Evolutionary conservation across 257 asterid genomes (phyloP).

Genomic region (Solanum chmielewskii): DNA sequence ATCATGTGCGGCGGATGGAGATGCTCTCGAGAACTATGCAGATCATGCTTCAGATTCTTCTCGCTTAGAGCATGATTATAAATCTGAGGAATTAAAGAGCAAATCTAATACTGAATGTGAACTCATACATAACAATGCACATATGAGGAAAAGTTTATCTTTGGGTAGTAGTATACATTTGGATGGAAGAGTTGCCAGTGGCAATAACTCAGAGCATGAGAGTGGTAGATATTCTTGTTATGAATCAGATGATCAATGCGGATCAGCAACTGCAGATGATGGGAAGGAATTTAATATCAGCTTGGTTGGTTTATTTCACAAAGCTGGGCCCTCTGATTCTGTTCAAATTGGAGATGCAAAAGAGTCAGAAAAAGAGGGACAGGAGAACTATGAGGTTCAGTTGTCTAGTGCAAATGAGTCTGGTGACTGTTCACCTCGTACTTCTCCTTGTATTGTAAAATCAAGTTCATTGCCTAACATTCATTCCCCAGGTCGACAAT

Average conservation of each 20-base stretch:
- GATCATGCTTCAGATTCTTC: slow-evolving; percentile 35
- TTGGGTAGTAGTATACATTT: slow-evolving; percentile 52
- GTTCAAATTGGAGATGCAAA: slow-evolving; percentile 47
- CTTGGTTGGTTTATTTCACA: slow-evolving; percentile 34
- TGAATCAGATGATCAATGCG: slow-evolving; percentile 34
- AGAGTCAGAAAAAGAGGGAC: slow-evolving; percentile 29
- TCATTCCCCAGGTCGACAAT: slow-evolving; percentile 22
- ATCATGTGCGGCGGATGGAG: slow-evolving; percentile 18
- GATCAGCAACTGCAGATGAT: slow-evolving; percentile 19
- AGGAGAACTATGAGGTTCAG: slow-evolving; percentile 26
- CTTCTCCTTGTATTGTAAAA: slow-evolving; percentile 30
- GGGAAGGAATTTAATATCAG: slow-evolving; percentile 20
- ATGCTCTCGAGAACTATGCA: slow-evolving; percentile 5
- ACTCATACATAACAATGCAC: slow-evolving; percentile 4
- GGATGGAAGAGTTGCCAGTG: slow-evolving; percentile 39
- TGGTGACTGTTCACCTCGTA: slow-evolving; percentile 25
- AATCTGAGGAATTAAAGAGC: slow-evolving; percentile 47
- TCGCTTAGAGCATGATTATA: slow-evolving; percentile 35
- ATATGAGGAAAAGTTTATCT: slow-evolving; percentile 57
- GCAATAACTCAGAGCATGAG: slow-evolving; percentile 46
- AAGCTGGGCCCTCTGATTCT: slow-evolving; percentile 41
- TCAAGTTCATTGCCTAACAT: slow-evolving; percentile 69
- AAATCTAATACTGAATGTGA: slow-evolving; percentile 34
- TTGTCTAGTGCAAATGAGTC: slow-evolving; percentile 39
- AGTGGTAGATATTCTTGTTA: slow-evolving; percentile 34